A percentile compares a stretch with the other conserved stretches of the same genome.
Evolutionary conservation across 148 eudicot species (phyloP).

Genomic region (Rhododendron ferrugineum): DNA sequence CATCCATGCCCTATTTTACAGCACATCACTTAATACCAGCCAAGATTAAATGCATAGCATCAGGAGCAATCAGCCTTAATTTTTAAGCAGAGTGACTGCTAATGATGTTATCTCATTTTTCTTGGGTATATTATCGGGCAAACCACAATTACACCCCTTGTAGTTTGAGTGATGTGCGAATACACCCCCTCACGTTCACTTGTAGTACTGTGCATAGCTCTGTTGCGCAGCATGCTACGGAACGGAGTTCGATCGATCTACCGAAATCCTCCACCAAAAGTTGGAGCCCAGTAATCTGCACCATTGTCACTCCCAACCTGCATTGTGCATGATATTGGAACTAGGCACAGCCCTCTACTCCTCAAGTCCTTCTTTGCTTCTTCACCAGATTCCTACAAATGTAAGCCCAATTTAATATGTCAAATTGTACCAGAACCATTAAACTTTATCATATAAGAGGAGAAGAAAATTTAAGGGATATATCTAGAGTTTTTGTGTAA

Average conservation of each 20-base stretch:
- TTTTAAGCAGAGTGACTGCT: conserved; percentile 77
- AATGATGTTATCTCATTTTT: conserved; percentile 72
- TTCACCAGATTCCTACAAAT: conserved; percentile 41
- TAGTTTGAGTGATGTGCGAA: not conserved
- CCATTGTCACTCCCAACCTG: conserved; percentile 84
- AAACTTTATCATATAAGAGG: not conserved
- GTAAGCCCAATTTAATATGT: not conserved
- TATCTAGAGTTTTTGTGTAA: no score
- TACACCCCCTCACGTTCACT: not conserved
- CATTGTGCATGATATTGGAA: conserved; percentile 76
- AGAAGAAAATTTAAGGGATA: not conserved
- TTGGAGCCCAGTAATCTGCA: conserved; percentile 88
- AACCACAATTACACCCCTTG: not conserved
- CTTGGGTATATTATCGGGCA: conserved; percentile 3
- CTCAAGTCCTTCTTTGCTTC: conserved; percentile 55
- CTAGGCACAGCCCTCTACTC: conserved; percentile 88
- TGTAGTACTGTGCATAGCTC: not conserved
- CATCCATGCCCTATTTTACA: not conserved
- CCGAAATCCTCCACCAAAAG: conserved; percentile 60
- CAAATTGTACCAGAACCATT: not conserved
- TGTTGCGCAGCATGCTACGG: not conserved
- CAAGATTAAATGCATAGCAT: conserved; percentile 51
- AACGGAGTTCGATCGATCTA: conserved; percentile 8
- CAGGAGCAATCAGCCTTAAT: conserved; percentile 90
- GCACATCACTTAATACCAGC: not conserved